Percentiles rank a stretch among this genome's conserved stretches.
Conservation (phyloP, 352 stramenopile species). For the Nothophytophthora sp. region DNA sequence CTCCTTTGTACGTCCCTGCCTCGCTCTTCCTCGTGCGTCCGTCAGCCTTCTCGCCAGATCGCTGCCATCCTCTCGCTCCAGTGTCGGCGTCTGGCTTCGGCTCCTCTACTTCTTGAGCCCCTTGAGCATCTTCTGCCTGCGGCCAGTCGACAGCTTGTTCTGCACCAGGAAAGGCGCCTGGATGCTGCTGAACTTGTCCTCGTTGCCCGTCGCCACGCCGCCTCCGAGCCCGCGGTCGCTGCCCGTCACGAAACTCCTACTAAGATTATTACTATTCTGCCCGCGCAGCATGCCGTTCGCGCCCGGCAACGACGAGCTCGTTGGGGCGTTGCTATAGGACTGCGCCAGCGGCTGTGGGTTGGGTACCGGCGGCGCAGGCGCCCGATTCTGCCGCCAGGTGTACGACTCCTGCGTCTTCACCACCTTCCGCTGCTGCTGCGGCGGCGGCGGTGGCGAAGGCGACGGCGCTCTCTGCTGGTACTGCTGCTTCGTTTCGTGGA, state of each 20-base stretch:
- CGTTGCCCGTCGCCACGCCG: conserved; percentile 44
- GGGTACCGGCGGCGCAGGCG: conserved; percentile 27
- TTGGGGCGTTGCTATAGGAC: conserved; percentile 33
- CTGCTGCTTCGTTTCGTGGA: no score
- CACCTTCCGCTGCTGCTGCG: conserved; percentile 31
- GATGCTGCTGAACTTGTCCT: conserved; percentile 88
- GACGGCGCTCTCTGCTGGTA: conserved; percentile 29
- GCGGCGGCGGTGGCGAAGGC: conserved; percentile 14
- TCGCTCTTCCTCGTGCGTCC: conserved; percentile 13
- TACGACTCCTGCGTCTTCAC: conserved; percentile 58
- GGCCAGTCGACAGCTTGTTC: conserved; percentile 86
- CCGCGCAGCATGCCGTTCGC: conserved; percentile 25
- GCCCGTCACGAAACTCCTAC: conserved; percentile 51
- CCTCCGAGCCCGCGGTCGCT: conserved; percentile 40
- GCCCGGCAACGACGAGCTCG: conserved; percentile 27
- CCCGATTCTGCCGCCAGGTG: conserved; percentile 62
- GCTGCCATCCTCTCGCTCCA: conserved; percentile 29
- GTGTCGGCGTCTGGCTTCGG: no score
- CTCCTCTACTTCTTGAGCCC: conserved; percentile 81
- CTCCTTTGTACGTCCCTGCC: conserved; percentile 36
- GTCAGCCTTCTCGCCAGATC: conserved; percentile 6
- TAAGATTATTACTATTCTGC: conserved; percentile 63
- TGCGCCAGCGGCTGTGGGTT: conserved; percentile 26
- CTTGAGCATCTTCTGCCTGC: conserved; percentile 90
- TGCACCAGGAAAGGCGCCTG: conserved; percentile 84